Base-by-base conservation (phyloP, 148 eudicot species). In the Rhododendron griersonianum region DNA sequence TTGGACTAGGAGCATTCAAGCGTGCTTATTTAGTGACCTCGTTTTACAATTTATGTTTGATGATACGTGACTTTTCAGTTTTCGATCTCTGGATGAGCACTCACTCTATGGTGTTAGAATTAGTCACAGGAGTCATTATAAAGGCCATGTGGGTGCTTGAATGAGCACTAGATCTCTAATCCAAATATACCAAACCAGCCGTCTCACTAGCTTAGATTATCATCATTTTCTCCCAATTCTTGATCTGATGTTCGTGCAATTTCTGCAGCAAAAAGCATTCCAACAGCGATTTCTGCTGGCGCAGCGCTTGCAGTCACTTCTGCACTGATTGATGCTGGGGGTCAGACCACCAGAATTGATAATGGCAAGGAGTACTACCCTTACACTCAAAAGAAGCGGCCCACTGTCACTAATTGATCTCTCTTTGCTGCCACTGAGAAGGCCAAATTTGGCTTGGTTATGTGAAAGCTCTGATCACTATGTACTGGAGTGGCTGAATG, bases 261-360 rank as follows among this genome's bases (percentile, higher is more conserved):
- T 33, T 80, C 85, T 78, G 81, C 93, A 96, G 99, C 91, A 30
- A 94, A 88, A 93, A 93, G 93, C 93, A 94, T 96, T 51, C 57
- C 94, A 30, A 86, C 97, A 67, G 99, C 95, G 57, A 50, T 95
- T 67, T 92, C 96, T 81, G 97, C 98, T 18, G 99, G 98, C 87
- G 95, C 97, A 39, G 96, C 97, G 53, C 88, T 95, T 65, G 99
- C 99, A 25, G 92, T 89, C n/a, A 94, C 96, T 81, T 96, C 97
- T 28, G 89, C 96, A 33, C 21, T 93, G 84, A 92, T 96, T 50
- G 98, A 95, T 75, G 91, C 86, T 30, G 97, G 96, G 78, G 98
- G 96, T 61, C 94, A 94, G 88, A 94, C 95, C 86, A 93, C 95
- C 8, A 94, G 95, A 90, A 87, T 90, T 0, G 98, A 96, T 87